phyloP scores from a whole-genome alignment of 805 yeast species.

The Candida sanyiensis region DNA sequence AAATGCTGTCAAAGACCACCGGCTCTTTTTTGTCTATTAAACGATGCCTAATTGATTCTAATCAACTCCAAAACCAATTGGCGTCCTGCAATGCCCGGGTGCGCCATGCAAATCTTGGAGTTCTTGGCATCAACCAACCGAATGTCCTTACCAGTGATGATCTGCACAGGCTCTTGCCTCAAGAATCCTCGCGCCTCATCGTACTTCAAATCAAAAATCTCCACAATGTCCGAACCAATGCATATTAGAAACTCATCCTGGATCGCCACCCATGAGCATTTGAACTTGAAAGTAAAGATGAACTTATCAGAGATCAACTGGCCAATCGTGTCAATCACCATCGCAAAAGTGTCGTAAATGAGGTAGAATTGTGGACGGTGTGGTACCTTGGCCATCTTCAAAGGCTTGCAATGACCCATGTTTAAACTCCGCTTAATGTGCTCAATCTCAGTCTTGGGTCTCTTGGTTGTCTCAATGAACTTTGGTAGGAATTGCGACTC shows the following conservation, averaged over 20 bases:
- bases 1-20: no score
- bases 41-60: no score
- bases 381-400: constrained; percentile 58
- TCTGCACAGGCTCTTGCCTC: constrained; percentile 50
- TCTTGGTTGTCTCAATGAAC: constrained; percentile 25
- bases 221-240: constrained; percentile 61
- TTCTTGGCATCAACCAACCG: constrained; percentile 37
- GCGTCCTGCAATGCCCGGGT: constrained; percentile 56
- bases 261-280: constrained; percentile 36
- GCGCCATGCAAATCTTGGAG: constrained; percentile 47
- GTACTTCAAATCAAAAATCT: constrained; percentile 56
- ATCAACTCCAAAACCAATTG: constrained; percentile 48
- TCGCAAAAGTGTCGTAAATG: constrained; percentile 66
- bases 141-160: constrained; percentile 67
- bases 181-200: constrained; percentile 31
- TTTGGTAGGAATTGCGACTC: constrained; percentile 54
- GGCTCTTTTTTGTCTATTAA: no score
- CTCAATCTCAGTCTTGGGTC: constrained; percentile 30
- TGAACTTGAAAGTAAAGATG: constrained; percentile 37
- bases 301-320: constrained; percentile 38
- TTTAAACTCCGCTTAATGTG: constrained; percentile 35
- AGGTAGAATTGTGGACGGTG: constrained; percentile 50
- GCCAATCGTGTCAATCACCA: constrained; percentile 57
- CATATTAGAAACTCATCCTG: constrained; percentile 44
- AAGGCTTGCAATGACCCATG: constrained; percentile 39